Evolutionary conservation across 371 early-diverging fungal genomes (phyloP).

Genomic region (Syncephalis plumigaleata): DNA sequence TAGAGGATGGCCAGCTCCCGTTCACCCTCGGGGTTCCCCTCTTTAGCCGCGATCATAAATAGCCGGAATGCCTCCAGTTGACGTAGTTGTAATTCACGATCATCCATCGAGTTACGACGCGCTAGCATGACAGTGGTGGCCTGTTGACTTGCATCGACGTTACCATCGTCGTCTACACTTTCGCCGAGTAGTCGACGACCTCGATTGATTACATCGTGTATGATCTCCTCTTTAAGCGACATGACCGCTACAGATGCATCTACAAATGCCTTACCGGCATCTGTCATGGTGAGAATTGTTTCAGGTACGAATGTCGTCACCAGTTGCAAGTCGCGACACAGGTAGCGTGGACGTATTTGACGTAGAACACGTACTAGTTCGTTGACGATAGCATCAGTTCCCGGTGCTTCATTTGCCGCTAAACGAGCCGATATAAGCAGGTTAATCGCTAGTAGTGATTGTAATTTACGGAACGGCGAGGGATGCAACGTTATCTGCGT

Average conservation of each 20-base stretch:
- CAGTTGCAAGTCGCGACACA: conserved; percentile 19
- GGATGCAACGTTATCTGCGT: conserved; percentile 11
- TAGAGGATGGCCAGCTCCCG: conserved; percentile 20
- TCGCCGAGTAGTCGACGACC: conserved; percentile 11
- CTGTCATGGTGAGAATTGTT: conserved; percentile 15
- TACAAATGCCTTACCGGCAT: conserved; percentile 23
- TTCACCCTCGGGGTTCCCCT: conserved; percentile 17
- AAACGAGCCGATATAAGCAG: conserved; percentile 17
- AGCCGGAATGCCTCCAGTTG: conserved; percentile 19
- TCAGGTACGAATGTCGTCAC: conserved; percentile 18
- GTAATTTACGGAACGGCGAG: conserved; percentile 19
- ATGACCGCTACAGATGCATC: conserved; percentile 18
- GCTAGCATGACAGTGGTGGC: background rate
- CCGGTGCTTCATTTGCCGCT: conserved; percentile 10
- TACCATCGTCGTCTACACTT: background rate
- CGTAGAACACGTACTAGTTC: conserved; percentile 19
- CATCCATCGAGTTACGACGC: conserved; percentile 3
- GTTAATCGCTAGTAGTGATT: conserved; percentile 15
- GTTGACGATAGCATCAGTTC: conserved; percentile 22
- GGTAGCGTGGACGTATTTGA: conserved; percentile 11
- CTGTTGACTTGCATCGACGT: background rate
- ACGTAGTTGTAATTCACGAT: conserved; percentile 11
- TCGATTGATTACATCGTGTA: conserved; percentile 14
- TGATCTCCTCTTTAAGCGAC: conserved; percentile 17
- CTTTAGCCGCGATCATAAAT: conserved; percentile 23